These are phyloP conservation scores for Prunella vulgaris DNA, from an alignment of 257 asterid species.

Conservation along the genomic window DNA sequence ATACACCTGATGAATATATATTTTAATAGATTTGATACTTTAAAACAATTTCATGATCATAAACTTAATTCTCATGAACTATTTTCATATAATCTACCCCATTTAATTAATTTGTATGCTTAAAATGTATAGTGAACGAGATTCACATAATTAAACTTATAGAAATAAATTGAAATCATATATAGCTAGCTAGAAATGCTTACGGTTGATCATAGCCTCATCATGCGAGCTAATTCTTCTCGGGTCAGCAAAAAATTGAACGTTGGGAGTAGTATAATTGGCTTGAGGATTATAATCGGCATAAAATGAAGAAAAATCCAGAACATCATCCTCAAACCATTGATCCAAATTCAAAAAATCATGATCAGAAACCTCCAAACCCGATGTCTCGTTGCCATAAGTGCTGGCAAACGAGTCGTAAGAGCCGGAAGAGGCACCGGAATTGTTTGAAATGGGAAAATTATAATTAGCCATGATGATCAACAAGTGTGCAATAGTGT, in stretches of 20 bases:
- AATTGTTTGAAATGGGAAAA: conserved; percentile 20
- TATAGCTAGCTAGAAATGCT: not conserved
- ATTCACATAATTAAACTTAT: no score
- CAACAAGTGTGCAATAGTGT: not conserved
- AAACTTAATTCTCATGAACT: no score
- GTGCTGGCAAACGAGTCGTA: not conserved
- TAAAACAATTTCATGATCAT: no score
- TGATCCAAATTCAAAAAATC: conserved; percentile 40
- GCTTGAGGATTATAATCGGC: conserved; percentile 24
- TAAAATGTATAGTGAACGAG: no score
- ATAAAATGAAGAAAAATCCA: conserved; percentile 13
- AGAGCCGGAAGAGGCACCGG: conserved; percentile 19
- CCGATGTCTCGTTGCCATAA: not conserved
- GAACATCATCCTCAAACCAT: conserved; percentile 40
- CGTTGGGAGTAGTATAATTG: conserved; percentile 19
- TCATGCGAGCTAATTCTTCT: conserved; percentile 18
- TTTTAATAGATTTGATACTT: no score
- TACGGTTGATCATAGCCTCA: conserved; percentile 27
- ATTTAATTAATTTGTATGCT: no score
- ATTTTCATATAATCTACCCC: no score
- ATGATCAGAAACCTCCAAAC: conserved; percentile 35
- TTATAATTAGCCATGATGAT: conserved; percentile 46
- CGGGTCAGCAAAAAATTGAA: not conserved
- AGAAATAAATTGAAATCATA: not conserved
- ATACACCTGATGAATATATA: no score